Evolutionary conservation across 768 basidiomycete genomes (phyloP), one percentile per base, ranked within the genome.

Genomic region (Gymnopilus dilepis): DNA sequence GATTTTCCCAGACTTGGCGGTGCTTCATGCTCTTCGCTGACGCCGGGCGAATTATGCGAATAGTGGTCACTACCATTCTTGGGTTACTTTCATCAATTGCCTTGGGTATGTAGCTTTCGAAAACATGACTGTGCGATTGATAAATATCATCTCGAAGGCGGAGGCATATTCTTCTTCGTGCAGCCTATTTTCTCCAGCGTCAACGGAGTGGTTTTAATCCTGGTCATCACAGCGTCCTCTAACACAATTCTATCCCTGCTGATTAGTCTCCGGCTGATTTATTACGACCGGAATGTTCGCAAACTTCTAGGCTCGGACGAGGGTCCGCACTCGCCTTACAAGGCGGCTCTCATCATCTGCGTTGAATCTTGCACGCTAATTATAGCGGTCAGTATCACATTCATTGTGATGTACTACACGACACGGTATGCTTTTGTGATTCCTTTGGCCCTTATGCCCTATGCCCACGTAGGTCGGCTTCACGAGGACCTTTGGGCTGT

Each of bases 361-460:
- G 60, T 65, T 33, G 64, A 65, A 33, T 65, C 64, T 28, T 65
- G 60, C 43, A 60, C 54, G 1, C 30, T 65, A 3, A 65, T 65
- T 26, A 33, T 61, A 37, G 40, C 54, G 0, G 30, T 43, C 33
- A 50, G 53, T 26, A 24, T 34, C 21, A 13, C 33, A 2, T 56
- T 55, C n/a, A 48, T 59, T 15, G 30, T 64, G 7, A 17, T 60
- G 17, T 60, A 54, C 24, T 55, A 54, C 9, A 33, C 52, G 9
- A 55, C 59, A 24, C 42, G 37, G 11, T 28, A 43, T 22, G 41
- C 52, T 9, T 54, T 54, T 15, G 26, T 60, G 5, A 26, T 60
- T 7, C 59, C 59, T 15, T 19, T 60, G 22, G 51, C 45, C 3
- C 59, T 60, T 21, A 33, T 55, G 9, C 59, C 59, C 6, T 53